A percentile compares a stretch with the other conserved stretches of the same genome.
Conservation (phyloP, 345 rosid species). For the Carallia brachiata region DNA sequence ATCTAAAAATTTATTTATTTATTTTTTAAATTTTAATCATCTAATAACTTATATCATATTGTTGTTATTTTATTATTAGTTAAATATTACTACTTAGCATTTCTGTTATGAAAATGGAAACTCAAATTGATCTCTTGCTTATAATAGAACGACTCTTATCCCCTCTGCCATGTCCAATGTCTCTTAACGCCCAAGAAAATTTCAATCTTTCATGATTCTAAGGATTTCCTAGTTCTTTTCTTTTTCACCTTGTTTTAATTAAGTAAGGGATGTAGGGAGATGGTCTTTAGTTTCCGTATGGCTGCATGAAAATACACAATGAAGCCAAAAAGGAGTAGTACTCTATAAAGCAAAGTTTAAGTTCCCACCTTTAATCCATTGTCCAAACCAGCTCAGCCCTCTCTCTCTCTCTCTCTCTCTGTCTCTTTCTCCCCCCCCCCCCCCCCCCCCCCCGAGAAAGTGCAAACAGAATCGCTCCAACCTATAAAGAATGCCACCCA, state of each 20-base stretch:
- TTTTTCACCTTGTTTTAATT: slow-evolving; percentile 19
- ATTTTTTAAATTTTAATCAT: too few species aligned
- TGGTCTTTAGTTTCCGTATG: not conserved
- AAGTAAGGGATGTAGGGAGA: slow-evolving; percentile 19
- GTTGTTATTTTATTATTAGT: too few species aligned
- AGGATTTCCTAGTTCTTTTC: too few species aligned
- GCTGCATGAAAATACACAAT: slow-evolving; percentile 53
- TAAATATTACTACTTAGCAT: too few species aligned
- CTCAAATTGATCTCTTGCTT: too few species aligned
- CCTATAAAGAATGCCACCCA: slow-evolving; percentile 47
- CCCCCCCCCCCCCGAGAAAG: slow-evolving; percentile 49
- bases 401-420: slow-evolving; percentile 20
- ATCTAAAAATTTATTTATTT: too few species aligned
- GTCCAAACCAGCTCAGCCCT: slow-evolving; percentile 17
- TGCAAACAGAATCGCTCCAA: slow-evolving; percentile 39
- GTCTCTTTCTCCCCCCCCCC: not conserved
- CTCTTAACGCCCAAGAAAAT: too few species aligned
- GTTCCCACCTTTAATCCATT: slow-evolving; percentile 30
- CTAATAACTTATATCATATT: too few species aligned
- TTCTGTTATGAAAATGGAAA: too few species aligned
- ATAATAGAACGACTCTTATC: too few species aligned
- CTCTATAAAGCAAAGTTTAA: slow-evolving; percentile 41
- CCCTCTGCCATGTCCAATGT: too few species aligned
- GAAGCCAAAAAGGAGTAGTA: slow-evolving; percentile 22
- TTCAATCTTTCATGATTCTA: too few species aligned